Conservation (phyloP, 306 rosid species). For the Vigna radiata region DNA sequence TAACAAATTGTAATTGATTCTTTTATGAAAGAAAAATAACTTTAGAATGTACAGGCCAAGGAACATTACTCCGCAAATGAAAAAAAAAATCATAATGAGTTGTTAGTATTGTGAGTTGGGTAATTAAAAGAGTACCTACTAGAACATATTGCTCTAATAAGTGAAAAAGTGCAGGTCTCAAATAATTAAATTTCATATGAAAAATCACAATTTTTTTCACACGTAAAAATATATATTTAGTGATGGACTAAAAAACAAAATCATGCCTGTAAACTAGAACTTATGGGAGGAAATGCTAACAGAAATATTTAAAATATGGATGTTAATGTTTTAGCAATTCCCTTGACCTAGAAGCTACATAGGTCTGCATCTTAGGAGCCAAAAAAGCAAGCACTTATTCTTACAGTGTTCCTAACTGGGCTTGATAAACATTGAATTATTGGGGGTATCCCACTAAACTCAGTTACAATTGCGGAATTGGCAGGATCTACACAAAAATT, state of each 20-base stretch:
- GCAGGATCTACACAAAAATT: slow-evolving; percentile 57
- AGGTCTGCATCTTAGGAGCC: slow-evolving; percentile 7
- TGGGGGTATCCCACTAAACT: slow-evolving; percentile 73
- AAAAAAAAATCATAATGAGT: not conserved
- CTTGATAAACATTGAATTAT: slow-evolving; percentile 86
- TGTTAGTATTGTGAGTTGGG: too few species aligned
- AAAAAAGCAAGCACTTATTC: slow-evolving; percentile 43
- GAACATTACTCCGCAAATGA: slow-evolving; percentile 6
- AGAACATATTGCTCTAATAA: not conserved
- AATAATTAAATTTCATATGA: slow-evolving; percentile 29
- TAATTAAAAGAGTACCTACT: too few species aligned
- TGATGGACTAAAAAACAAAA: slow-evolving; percentile 22
- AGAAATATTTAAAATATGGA: slow-evolving; percentile 4
- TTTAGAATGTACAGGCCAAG: slow-evolving; percentile 13
- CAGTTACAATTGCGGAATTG: slow-evolving; percentile 65
- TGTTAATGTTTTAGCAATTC: slow-evolving; percentile 24
- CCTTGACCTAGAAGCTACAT: slow-evolving; percentile 18
- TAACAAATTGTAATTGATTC: not conserved
- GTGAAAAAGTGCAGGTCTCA: slow-evolving; percentile 17
- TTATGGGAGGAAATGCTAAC: not conserved
- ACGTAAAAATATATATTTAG: not conserved
- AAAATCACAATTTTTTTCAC: slow-evolving; percentile 8
- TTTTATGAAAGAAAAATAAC: slow-evolving; percentile 24
- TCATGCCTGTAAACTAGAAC: slow-evolving; percentile 17
- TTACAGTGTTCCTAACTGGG: slow-evolving; percentile 89